These are phyloP conservation scores for Rubroshorea leprosula DNA, from an alignment of 345 rosid species.

Conservation along the genomic window DNA sequence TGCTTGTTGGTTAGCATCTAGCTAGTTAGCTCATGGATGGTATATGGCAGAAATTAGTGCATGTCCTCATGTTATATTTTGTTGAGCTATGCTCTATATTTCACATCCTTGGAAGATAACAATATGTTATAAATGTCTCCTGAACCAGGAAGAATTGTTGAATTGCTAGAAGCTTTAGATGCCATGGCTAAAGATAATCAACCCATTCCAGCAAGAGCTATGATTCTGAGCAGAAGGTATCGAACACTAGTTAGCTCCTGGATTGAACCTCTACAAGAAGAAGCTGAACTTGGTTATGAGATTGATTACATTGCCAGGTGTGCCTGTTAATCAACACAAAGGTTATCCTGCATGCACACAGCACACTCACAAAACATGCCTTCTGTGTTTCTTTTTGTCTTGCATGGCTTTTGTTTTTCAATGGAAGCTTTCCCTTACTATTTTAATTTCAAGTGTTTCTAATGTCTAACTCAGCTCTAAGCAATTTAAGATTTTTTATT, in stretches of 20 bases:
- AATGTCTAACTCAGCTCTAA: background rate
- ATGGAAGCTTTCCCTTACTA: background rate
- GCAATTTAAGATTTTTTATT: background rate
- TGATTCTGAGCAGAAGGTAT: constrained; percentile 90
- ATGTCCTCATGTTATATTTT: background rate
- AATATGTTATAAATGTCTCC: constrained; percentile 7
- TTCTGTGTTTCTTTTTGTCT: no score
- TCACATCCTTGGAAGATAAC: background rate
- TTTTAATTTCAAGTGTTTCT: background rate
- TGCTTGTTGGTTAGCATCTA: background rate
- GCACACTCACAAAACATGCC: background rate
- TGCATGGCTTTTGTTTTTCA: no score
- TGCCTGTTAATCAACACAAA: constrained; percentile 17
- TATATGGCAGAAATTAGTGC: background rate
- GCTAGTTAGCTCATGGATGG: background rate
- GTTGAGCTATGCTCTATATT: background rate
- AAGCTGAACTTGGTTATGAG: constrained; percentile 91
- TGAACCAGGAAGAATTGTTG: constrained; percentile 82
- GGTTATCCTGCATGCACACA: background rate
- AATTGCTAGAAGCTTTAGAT: constrained; percentile 84
- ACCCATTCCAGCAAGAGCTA: constrained; percentile 84
- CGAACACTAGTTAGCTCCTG: constrained; percentile 93
- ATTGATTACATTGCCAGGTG: constrained; percentile 89
- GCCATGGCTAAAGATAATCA: constrained; percentile 80
- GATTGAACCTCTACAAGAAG: constrained; percentile 96